Percentiles rank a stretch among this genome's conserved stretches.
Evolutionary conservation across 2,329 filamentous ascomycete genomes (phyloP).

Genomic region (Cercospora sesami): DNA sequence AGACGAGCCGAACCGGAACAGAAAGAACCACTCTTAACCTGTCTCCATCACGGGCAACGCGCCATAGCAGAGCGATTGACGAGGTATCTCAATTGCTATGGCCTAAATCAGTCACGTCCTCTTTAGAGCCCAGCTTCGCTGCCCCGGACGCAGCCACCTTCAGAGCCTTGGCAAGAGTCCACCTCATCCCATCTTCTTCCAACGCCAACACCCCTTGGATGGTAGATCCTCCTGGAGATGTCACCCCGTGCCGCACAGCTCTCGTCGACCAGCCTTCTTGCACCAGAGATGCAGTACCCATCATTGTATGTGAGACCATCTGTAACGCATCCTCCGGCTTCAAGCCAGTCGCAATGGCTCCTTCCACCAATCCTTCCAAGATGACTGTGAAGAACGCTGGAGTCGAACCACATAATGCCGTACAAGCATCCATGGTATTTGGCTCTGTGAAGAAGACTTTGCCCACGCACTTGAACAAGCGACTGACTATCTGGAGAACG

Average conservation of each 20-base stretch:
- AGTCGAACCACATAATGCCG: slow-evolving; percentile 70
- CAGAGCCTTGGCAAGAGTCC: slow-evolving; percentile 61
- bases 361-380: slow-evolving; percentile 71
- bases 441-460: slow-evolving; percentile 68
- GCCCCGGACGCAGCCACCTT: neutral
- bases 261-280: slow-evolving; percentile 69
- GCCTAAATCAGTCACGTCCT: neutral
- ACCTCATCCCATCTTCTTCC: slow-evolving; percentile 69
- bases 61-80: neutral
- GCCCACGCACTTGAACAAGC: slow-evolving; percentile 73
- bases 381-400: slow-evolving; percentile 74
- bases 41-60: neutral
- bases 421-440: slow-evolving; percentile 67
- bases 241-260: slow-evolving; percentile 70
- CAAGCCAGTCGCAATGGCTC: slow-evolving; percentile 73
- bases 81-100: neutral
- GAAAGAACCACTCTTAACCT: neutral
- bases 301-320: slow-evolving; percentile 77
- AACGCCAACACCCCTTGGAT: slow-evolving; percentile 70
- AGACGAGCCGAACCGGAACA: neutral
- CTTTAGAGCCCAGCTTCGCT: neutral
- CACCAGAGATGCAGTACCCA: slow-evolving; percentile 67
- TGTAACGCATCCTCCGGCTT: slow-evolving; percentile 68
- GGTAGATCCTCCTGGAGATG: slow-evolving; percentile 72
- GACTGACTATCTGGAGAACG: slow-evolving; percentile 58